Conservation (phyloP, 441 rosid species). For the Pelargonium citronellum region DNA sequence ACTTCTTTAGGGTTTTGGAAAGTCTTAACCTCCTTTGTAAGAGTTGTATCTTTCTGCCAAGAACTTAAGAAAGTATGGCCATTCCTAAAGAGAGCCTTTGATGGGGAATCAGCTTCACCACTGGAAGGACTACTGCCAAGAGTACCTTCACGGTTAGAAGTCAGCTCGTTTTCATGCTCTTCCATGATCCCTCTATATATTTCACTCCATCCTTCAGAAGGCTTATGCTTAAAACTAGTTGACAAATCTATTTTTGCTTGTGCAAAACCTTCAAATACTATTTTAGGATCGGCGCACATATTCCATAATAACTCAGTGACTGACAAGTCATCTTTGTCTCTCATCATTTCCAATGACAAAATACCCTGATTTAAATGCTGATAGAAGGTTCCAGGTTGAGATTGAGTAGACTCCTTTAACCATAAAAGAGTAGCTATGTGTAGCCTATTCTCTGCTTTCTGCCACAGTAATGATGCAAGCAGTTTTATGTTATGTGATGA, state of each 20-base stretch:
- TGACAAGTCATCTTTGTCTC: conserved; percentile 36
- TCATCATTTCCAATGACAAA: conserved; percentile 32
- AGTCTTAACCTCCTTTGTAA: conserved; percentile 38
- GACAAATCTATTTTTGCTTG: conserved; percentile 51
- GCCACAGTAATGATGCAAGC: conserved; percentile 46
- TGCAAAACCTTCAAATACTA: conserved; percentile 54
- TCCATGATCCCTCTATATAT: conserved; percentile 34
- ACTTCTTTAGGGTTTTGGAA: conserved; percentile 66
- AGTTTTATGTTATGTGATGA: conserved; percentile 66
- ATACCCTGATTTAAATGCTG: conserved; percentile 28
- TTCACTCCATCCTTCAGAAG: conserved; percentile 51
- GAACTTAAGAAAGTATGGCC: conserved; percentile 40
- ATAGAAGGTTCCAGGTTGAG: conserved; percentile 37
- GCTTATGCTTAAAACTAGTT: conserved; percentile 36
- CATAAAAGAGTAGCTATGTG: conserved; percentile 48
- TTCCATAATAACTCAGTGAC: conserved; percentile 51
- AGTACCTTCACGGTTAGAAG: conserved; percentile 36
- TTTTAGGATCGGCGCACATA: conserved; percentile 56
- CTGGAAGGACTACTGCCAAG: conserved; percentile 28
- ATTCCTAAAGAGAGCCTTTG: conserved; percentile 36
- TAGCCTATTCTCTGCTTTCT: conserved; percentile 50
- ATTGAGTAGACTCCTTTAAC: conserved; percentile 46
- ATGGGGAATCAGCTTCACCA: conserved; percentile 36
- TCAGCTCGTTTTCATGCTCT: conserved; percentile 33
- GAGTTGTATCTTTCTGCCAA: conserved; percentile 46